phyloP scores from a whole-genome alignment of 208 protist genomes.

The Vickermania spadyakhi region DNA sequence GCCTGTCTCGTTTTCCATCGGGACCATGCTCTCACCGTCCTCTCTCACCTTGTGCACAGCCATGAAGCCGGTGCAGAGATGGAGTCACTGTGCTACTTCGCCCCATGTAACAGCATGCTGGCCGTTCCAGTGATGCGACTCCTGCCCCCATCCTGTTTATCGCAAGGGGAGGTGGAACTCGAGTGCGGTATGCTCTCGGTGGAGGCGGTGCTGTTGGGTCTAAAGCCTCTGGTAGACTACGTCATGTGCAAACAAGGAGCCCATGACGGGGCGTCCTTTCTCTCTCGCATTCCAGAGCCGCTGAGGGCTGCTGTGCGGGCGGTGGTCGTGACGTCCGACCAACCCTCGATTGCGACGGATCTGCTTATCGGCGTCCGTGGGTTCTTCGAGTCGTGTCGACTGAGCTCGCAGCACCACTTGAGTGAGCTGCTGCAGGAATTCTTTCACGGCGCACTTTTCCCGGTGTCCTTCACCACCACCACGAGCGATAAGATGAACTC shows the following conservation, averaged over 20 bases:
- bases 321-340: not conserved
- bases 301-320: not conserved
- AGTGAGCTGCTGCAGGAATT: not conserved
- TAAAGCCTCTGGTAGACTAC: not conserved
- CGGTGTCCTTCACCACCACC: not conserved
- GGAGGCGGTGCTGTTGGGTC: not conserved
- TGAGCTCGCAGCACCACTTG: not conserved
- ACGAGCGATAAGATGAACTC: not conserved
- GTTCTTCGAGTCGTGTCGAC: not conserved
- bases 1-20: constrained; percentile 53
- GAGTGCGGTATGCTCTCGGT: not conserved
- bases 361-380: not conserved
- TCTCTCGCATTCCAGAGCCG: not conserved
- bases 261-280: not conserved
- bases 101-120: no score
- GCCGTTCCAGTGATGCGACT: not conserved
- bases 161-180: not conserved
- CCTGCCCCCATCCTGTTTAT: no score
- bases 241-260: not conserved
- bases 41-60: constrained; percentile 16
- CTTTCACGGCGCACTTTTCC: not conserved
- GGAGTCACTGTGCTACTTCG: no score
- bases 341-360: no score
- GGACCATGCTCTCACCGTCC: constrained; percentile 24
- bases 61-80: not conserved